Percentiles rank a stretch among this genome's conserved stretches.
phyloP scores from a whole-genome alignment of 1,139 yeast species.

The Yamadazyma jaroonii region DNA sequence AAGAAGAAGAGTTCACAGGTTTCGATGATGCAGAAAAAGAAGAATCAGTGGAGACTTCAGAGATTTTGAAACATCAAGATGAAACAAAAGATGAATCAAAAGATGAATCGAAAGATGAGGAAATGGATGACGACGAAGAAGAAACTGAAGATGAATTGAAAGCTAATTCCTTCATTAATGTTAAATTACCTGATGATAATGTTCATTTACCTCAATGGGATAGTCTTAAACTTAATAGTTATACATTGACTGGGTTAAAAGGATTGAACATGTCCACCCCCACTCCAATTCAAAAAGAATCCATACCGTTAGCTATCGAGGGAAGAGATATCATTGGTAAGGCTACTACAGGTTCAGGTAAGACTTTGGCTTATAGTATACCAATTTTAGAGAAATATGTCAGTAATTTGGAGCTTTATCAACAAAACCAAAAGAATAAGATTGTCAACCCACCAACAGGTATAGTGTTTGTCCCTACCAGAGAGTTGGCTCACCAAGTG shows the following conservation, averaged over 20 bases:
- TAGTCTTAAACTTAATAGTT: constrained; percentile 34
- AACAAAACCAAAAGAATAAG: constrained; percentile 23
- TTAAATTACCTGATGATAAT: constrained; percentile 38
- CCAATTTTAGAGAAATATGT: constrained; percentile 79
- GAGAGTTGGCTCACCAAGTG: constrained; percentile 96
- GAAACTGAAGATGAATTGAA: constrained; percentile 13
- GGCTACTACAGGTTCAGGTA: constrained; percentile 98
- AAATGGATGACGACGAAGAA: constrained; percentile 9
- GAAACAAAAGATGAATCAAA: constrained; percentile 13
- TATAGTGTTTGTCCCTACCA: constrained; percentile 86
- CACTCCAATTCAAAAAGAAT: constrained; percentile 74
- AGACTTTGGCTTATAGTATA: constrained; percentile 91
- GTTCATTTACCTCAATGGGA: constrained; percentile 63
- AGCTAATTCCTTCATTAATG: constrained; percentile 23
- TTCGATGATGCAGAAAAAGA: constrained; percentile 15
- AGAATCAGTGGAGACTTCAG: constrained; percentile 5
- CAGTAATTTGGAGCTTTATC: constrained; percentile 20
- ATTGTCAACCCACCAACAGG: constrained; percentile 56
- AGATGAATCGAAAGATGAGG: constrained; percentile 17
- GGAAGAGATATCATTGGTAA: constrained; percentile 90
- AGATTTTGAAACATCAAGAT: constrained; percentile 10
- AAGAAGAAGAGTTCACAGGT: constrained; percentile 16
- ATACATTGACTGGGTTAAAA: constrained; percentile 57
- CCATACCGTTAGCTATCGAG: constrained; percentile 72
- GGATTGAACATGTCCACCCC: constrained; percentile 64